Evolutionary conservation across 306 rosid genomes (phyloP).

Genomic region (Quercus wislizeni): DNA sequence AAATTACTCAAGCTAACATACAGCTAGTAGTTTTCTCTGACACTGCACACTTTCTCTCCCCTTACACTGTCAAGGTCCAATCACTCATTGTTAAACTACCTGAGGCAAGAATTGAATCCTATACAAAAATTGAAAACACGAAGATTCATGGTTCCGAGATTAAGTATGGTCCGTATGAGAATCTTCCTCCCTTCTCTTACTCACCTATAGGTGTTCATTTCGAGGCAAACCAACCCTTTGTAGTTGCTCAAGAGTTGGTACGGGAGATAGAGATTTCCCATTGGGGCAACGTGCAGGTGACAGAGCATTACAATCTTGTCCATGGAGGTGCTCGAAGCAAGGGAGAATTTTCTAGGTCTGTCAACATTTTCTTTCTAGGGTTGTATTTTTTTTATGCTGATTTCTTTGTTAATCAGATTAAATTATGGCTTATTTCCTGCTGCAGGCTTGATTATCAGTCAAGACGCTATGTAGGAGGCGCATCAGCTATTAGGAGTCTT

Average conservation of each 20-base stretch:
- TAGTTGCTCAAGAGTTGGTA: constrained; percentile 78
- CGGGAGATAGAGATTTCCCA: constrained; percentile 95
- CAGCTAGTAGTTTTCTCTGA: constrained; percentile 86
- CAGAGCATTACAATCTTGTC: constrained; percentile 80
- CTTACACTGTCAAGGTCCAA: constrained; percentile 70
- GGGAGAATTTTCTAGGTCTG: constrained; percentile 97
- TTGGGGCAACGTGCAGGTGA: constrained; percentile 95
- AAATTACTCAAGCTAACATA: constrained; percentile 79
- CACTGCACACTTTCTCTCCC: constrained; percentile 77
- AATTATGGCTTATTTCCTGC: constrained; percentile 29
- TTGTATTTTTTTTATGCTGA: not conserved
- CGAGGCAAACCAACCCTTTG: constrained; percentile 86
- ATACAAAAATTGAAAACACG: constrained; percentile 59
- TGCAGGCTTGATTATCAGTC: constrained; percentile 92
- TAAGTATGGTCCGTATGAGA: constrained; percentile 85
- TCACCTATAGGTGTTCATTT: constrained; percentile 75
- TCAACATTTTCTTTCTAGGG: constrained; percentile 18
- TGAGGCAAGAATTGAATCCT: constrained; percentile 86
- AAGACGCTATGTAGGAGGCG: constrained; percentile 73
- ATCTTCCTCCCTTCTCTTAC: constrained; percentile 66
- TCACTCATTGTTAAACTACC: constrained; percentile 76
- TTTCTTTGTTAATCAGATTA: constrained; percentile 21
- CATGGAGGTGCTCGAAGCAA: constrained; percentile 88
- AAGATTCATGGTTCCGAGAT: constrained; percentile 87
- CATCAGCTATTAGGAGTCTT: constrained; percentile 78